A percentile compares a stretch with the other conserved stretches of the same genome.
phyloP scores from a whole-genome alignment of 2,329 filamentous ascomycete genomes.

The Neofusicoccum sp. region DNA sequence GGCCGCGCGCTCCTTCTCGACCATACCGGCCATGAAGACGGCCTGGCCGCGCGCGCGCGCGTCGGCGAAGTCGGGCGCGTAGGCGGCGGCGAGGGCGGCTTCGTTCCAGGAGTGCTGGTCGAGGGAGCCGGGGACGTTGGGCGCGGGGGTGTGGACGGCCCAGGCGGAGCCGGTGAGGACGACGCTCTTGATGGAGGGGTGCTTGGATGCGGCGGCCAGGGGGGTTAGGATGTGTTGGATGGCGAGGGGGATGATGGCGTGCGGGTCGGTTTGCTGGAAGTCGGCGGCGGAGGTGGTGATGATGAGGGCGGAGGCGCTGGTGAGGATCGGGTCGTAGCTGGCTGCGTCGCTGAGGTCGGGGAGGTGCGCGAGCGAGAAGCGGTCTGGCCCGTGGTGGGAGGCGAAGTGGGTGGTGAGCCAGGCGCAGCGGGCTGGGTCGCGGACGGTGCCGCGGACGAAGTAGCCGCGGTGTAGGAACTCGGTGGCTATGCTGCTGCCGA shows the following conservation, averaged over 20 bases:
- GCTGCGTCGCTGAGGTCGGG: neutral
- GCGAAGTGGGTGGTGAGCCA: neutral
- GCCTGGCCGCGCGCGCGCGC: constrained; percentile 23
- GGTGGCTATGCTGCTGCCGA: constrained; percentile 27
- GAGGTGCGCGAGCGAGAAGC: neutral
- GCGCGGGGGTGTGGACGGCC: neutral
- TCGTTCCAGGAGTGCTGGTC: neutral
- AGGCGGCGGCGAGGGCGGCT: neutral
- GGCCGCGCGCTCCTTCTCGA: constrained; percentile 18
- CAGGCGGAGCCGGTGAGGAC: constrained; percentile 1
- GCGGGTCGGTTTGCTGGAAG: neutral
- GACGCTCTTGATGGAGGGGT: neutral
- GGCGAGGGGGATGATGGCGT: neutral
- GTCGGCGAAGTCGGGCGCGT: neutral
- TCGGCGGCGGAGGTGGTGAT: neutral
- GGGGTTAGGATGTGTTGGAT: neutral
- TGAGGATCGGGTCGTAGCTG: neutral
- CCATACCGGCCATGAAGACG: constrained; percentile 56
- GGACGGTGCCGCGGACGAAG: constrained; percentile 27
- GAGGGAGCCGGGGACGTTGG: neutral
- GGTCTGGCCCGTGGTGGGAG: neutral
- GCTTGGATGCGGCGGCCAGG: neutral
- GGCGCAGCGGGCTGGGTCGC: constrained; percentile 12
- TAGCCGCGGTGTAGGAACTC: constrained; percentile 30
- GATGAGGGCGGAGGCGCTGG: neutral